Evolutionary conservation across 2,329 filamentous ascomycete genomes (phyloP).

Genomic region (Aspergillus niger): DNA sequence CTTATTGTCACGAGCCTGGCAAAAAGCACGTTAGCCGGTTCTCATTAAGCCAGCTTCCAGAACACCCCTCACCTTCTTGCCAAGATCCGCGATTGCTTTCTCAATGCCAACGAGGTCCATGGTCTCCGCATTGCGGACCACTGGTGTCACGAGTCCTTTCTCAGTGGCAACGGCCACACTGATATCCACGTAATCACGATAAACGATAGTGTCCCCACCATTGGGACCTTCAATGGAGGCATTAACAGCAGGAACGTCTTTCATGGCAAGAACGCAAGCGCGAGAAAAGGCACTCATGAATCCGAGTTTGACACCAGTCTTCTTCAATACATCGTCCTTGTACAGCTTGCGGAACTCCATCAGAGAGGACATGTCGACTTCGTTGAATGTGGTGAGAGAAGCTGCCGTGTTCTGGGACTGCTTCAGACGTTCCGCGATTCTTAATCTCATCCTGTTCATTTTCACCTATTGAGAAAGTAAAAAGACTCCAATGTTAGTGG

Average conservation of each 20-base stretch:
- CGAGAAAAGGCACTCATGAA: slow-evolving; percentile 99
- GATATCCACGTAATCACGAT: slow-evolving; percentile 96
- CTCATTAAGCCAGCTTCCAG: slow-evolving; percentile 10
- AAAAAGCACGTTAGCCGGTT: not conserved
- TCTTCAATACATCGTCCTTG: slow-evolving; percentile 95
- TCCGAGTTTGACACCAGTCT: slow-evolving; percentile 95
- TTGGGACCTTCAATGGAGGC: slow-evolving; percentile 95
- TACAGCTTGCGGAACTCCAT: slow-evolving; percentile 98
- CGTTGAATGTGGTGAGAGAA: slow-evolving; percentile 96
- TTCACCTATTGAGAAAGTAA: slow-evolving; percentile 67
- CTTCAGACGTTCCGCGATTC: slow-evolving; percentile 96
- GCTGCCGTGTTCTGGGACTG: slow-evolving; percentile 98
- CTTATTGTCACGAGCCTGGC: slow-evolving; percentile 86
- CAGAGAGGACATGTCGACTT: slow-evolving; percentile 96
- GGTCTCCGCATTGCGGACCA: slow-evolving; percentile 88
- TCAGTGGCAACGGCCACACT: slow-evolving; percentile 96
- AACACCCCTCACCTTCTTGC: slow-evolving; percentile 72
- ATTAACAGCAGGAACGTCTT: slow-evolving; percentile 90
- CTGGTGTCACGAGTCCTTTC: slow-evolving; percentile 94
- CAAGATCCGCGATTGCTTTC: slow-evolving; percentile 85
- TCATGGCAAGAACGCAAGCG: slow-evolving; percentile 88
- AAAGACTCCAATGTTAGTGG: slow-evolving; percentile 4
- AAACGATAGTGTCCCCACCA: slow-evolving; percentile 95
- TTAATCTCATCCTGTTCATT: slow-evolving; percentile 99
- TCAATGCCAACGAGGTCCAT: slow-evolving; percentile 90